phyloP scores from a whole-genome alignment of 768 basidiomycete species.

The Mrakia hoshinonis region DNA sequence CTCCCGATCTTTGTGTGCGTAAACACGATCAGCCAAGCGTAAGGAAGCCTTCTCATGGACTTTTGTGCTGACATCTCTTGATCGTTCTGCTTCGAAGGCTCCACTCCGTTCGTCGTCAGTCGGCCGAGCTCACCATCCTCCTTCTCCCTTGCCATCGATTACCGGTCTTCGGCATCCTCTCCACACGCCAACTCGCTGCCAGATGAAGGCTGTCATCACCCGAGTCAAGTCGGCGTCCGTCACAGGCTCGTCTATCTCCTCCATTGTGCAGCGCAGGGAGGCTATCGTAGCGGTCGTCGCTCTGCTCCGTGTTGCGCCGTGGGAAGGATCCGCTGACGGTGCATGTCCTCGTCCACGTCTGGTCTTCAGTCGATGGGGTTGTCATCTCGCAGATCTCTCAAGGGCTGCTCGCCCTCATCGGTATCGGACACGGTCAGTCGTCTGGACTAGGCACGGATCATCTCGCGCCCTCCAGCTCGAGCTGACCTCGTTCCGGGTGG shows the following conservation, averaged over 20 bases:
- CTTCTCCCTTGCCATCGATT: too few relatives aligned
- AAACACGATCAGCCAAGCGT: too few relatives aligned
- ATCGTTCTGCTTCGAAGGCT: too few relatives aligned
- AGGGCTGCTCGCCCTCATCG: constrained; percentile 83
- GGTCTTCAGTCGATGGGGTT: constrained; percentile 59
- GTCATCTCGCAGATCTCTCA: constrained; percentile 71
- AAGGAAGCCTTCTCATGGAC: too few relatives aligned
- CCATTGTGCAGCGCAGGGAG: constrained; percentile 76
- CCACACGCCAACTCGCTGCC: too few relatives aligned
- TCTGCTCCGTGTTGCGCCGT: not conserved
- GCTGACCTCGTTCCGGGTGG: not conserved
- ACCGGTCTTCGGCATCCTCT: too few relatives aligned
- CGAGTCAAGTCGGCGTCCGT: constrained; percentile 30
- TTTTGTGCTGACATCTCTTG: too few relatives aligned
- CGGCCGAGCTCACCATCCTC: too few relatives aligned
- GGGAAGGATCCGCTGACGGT: not conserved
- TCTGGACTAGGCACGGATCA: too few relatives aligned
- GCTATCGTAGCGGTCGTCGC: constrained; percentile 46
- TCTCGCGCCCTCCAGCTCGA: not conserved
- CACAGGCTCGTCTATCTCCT: constrained; percentile 41
- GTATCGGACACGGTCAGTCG: constrained; percentile 66
- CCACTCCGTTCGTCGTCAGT: too few relatives aligned
- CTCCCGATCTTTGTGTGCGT: too few relatives aligned
- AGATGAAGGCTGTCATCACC: constrained; percentile 27
- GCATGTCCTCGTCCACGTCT: not conserved